A percentile compares a stretch with the other conserved stretches of the same genome.
phyloP scores from a whole-genome alignment of 345 rosid species.

The Acer campestre region DNA sequence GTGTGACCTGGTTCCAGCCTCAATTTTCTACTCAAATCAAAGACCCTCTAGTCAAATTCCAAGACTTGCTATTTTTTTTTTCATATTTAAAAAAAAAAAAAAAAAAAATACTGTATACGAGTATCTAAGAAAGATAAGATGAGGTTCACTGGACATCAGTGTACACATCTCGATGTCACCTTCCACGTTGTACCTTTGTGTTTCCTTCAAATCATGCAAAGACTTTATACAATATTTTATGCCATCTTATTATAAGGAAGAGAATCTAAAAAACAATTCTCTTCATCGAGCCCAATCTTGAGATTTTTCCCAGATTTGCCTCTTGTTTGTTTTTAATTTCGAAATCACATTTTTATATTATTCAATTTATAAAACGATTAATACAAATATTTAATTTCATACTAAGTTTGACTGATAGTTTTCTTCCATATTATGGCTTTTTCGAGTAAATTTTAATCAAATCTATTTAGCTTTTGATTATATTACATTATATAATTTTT shows the following conservation, averaged over 20 bases:
- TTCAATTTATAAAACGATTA: background rate
- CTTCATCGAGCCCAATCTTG: slow-evolving; percentile 43
- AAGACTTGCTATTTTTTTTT: slow-evolving; percentile 45
- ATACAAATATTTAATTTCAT: too few relatives aligned
- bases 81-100: background rate
- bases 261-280: slow-evolving; percentile 20
- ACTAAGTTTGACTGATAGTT: too few relatives aligned
- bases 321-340: slow-evolving; percentile 7
- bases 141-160: slow-evolving; percentile 14
- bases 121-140: slow-evolving; percentile 4
- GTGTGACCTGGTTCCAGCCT: slow-evolving; percentile 27
- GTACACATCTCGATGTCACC: slow-evolving; percentile 52
- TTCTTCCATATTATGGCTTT: too few relatives aligned
- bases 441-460: too few relatives aligned
- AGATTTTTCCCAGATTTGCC: slow-evolving; percentile 38
- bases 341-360: background rate
- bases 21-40: background rate
- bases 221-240: slow-evolving; percentile 23
- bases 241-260: background rate
- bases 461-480: too few relatives aligned
- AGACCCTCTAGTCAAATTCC: slow-evolving; percentile 43
- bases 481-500: too few relatives aligned
- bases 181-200: slow-evolving; percentile 19
- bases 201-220: slow-evolving; percentile 39
- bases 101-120: too few relatives aligned